phyloP scores from a whole-genome alignment of 768 basidiomycete genomes.

The Phaeotremella fagi region DNA sequence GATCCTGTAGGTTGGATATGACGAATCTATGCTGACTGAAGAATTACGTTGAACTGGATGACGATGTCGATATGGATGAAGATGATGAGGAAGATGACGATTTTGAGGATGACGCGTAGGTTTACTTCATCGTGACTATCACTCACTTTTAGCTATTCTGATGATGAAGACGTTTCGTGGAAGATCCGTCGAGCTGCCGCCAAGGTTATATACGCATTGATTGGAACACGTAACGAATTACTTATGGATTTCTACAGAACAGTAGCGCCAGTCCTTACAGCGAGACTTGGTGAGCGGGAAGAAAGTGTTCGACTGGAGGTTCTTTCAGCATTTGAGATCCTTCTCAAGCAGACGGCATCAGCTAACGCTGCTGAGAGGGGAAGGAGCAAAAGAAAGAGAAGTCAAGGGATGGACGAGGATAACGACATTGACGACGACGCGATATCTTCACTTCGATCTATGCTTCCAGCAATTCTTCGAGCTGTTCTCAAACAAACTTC shows the following conservation, averaged over 20 bases:
- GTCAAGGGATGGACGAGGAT: conserved; percentile 52
- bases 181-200: conserved; percentile 92
- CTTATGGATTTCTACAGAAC: conserved; percentile 71
- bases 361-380: conserved; percentile 53
- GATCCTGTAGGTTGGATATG: conserved; percentile 66
- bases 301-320: conserved; percentile 89
- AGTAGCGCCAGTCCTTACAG: conserved; percentile 81
- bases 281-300: conserved; percentile 89
- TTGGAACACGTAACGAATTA: conserved; percentile 85
- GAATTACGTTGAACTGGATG: conserved; percentile 66
- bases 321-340: conserved; percentile 74
- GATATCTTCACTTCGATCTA: conserved; percentile 49
- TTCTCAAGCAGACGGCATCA: conserved; percentile 75
- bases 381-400: conserved; percentile 51
- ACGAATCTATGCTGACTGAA: conserved; percentile 33
- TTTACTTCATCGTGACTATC: conserved; percentile 1
- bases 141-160: conserved; percentile 67
- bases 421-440: conserved; percentile 33
- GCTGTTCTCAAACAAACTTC: conserved; percentile 80
- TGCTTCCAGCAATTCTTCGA: conserved; percentile 74
- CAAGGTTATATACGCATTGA: conserved; percentile 76
- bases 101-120: conserved; percentile 71
- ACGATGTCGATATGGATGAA: conserved; percentile 60
- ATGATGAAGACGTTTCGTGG: conserved; percentile 97
- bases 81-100: conserved; percentile 60